Base-by-base conservation (phyloP, 345 rosid genomes). In the Bruguiera parviflora region DNA sequence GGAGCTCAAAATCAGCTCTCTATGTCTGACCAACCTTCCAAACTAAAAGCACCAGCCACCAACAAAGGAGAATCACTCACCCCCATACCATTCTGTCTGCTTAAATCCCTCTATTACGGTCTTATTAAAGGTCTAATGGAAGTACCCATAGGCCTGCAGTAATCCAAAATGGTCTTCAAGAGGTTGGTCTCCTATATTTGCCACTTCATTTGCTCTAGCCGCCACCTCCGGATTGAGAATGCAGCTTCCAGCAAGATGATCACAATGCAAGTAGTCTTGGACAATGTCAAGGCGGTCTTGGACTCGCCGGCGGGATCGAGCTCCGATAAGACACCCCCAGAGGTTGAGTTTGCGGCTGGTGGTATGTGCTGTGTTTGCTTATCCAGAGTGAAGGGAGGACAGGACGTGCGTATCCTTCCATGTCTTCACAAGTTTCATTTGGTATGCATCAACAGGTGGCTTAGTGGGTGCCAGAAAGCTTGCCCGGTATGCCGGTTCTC, bases 311-410 rank as follows among this genome's bases (percentile, higher is more conserved):
- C 53, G 6, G 68, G 63, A 8, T 47, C 22, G 6, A 47, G 58
- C 29, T 28, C 66, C 2, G 52, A 28, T 1, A 61, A 53, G 43
- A 51, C 6, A 19, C 7, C 39, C 1, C 27, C 49, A 43, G 16
- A 13, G 49, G 49, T 11, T 13, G 49, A 69, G 15, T 58, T 32
- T 15, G 92, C 73, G 20, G 64, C 79, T 8, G 91, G 80, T 15
- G 91, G 85, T 20, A 58, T 67, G 1, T 93, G 98, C 63, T 82
- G 91, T 57, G 91, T 94, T 46, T 94, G 98, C 73, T 43, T 94
- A 72, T 83, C 88, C 24, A 58, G 72, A 52, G 59, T 91, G 89
- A 69, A 74, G 64, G 83, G 58, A 33, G 83, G 74, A 2, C 82
- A 82, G 53, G 80, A 63, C 8, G 56, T 77, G 76, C 77, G 73